Percentiles rank a stretch among this genome's conserved stretches.
These are phyloP conservation scores for Podila epicladia DNA, from an alignment of 192 early-diverging fungal species.

Conservation along the genomic window DNA sequence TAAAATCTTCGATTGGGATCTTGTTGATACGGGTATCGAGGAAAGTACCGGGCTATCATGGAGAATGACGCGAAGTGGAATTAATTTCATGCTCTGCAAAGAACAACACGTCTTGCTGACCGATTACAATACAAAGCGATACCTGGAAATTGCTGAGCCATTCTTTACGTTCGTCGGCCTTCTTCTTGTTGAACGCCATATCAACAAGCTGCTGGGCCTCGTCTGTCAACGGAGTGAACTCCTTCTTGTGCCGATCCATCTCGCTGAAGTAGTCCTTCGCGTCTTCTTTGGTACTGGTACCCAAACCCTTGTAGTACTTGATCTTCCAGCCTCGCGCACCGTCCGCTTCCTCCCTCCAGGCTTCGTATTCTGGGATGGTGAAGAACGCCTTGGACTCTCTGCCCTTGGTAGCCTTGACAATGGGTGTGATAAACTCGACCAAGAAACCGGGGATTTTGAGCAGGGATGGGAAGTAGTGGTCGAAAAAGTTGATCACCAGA, in stretches of 20 bases:
- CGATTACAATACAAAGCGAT: background rate
- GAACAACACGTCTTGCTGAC: no score
- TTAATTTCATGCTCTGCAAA: background rate
- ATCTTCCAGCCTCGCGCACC: constrained; percentile 81
- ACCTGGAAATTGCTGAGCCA: constrained; percentile 84
- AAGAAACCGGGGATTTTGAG: constrained; percentile 92
- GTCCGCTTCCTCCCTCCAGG: constrained; percentile 76
- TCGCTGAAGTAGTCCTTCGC: constrained; percentile 93
- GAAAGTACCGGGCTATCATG: constrained; percentile 84
- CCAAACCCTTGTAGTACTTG: constrained; percentile 99
- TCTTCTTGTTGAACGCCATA: constrained; percentile 97
- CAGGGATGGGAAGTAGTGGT: constrained; percentile 92
- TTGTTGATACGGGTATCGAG: constrained; percentile 83
- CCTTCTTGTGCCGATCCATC: constrained; percentile 82
- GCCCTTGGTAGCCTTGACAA: constrained; percentile 85
- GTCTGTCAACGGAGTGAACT: constrained; percentile 63
- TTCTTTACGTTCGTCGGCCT: constrained; percentile 94
- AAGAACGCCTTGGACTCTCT: constrained; percentile 80
- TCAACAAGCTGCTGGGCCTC: constrained; percentile 86
- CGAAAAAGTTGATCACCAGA: constrained; percentile 95
- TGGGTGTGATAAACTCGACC: constrained; percentile 96
- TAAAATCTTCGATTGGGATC: constrained; percentile 90
- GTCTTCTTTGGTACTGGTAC: constrained; percentile 85
- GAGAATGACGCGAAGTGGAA: background rate
- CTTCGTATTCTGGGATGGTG: constrained; percentile 92